A percentile compares a stretch with the other conserved stretches of the same genome.
Evolutionary conservation across 352 stramenopile genomes (phyloP).

Genomic region (Elongisporangium senticosum): DNA sequence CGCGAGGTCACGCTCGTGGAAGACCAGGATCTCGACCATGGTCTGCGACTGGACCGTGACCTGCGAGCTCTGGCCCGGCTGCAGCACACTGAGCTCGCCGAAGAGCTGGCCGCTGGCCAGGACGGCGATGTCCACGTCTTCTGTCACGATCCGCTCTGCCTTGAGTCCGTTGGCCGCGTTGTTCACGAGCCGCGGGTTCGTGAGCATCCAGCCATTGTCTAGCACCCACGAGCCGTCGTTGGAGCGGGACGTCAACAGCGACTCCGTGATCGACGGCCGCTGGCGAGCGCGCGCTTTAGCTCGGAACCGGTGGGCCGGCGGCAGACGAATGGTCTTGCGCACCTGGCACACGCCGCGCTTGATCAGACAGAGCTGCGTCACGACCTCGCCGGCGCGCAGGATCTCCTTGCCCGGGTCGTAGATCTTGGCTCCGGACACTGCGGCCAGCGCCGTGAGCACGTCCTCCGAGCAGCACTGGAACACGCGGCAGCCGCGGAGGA

Average conservation of each 20-base stretch:
- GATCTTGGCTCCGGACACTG: conserved; percentile 38
- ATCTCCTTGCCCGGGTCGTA: conserved; percentile 51
- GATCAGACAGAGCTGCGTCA: conserved; percentile 61
- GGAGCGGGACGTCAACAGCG: conserved; percentile 20
- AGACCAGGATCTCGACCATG: conserved; percentile 56
- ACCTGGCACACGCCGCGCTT: conserved; percentile 68
- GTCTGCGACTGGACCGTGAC: conserved; percentile 60
- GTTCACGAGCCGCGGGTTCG: conserved; percentile 62
- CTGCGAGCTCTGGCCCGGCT: conserved; percentile 53
- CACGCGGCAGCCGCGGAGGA: conserved; percentile 52
- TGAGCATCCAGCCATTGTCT: conserved; percentile 80
- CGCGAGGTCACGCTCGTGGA: conserved; percentile 44
- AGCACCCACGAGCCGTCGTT: conserved; percentile 70
- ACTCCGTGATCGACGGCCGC: neutral
- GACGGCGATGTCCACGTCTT: conserved; percentile 55
- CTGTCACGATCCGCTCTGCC: conserved; percentile 11
- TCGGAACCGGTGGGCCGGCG: neutral
- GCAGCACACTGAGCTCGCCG: conserved; percentile 63
- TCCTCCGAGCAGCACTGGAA: conserved; percentile 57
- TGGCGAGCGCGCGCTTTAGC: neutral
- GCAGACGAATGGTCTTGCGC: conserved; percentile 41
- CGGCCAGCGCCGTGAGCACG: conserved; percentile 37
- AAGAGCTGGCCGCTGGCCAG: conserved; percentile 67
- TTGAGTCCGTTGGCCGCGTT: conserved; percentile 21
- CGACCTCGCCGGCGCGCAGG: conserved; percentile 45